These are phyloP conservation scores for Pisolithus thermaeus DNA, from an alignment of 1,284 basidiomycete species.

Conservation along the genomic window DNA sequence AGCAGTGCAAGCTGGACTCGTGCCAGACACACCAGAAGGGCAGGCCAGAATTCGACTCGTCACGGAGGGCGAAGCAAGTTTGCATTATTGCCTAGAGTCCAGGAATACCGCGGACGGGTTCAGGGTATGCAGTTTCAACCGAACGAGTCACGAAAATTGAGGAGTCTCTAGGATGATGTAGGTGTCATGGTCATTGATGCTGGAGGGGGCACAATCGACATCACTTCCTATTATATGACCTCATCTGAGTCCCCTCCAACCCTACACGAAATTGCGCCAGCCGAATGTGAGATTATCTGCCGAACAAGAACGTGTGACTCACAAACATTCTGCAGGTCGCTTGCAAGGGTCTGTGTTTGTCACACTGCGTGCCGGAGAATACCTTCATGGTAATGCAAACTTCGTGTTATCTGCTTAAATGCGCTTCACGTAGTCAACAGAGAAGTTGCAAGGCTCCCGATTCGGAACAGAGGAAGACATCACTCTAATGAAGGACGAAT, in stretches of 20 bases:
- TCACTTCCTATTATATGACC: slow-evolving; percentile 30
- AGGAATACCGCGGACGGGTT: slow-evolving; percentile 34
- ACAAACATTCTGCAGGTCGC: slow-evolving; percentile 19
- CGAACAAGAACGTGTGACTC: not conserved
- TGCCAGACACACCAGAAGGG: slow-evolving; percentile 30
- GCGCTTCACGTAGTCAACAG: slow-evolving; percentile 17
- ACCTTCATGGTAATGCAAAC: slow-evolving; percentile 23
- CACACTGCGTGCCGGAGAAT: slow-evolving; percentile 27
- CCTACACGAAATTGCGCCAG: slow-evolving; percentile 29
- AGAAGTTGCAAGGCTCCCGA: slow-evolving; percentile 28
- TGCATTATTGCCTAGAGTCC: slow-evolving; percentile 41
- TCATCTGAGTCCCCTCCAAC: slow-evolving; percentile 9
- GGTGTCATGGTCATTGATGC: slow-evolving; percentile 46
- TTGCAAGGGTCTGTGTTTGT: slow-evolving; percentile 33
- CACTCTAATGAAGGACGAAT: slow-evolving; percentile 31
- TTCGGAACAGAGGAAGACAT: slow-evolving; percentile 32
- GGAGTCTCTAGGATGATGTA: slow-evolving; percentile 20
- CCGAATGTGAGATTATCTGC: slow-evolving; percentile 23
- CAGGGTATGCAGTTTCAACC: slow-evolving; percentile 24
- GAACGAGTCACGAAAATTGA: not conserved
- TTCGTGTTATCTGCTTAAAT: not conserved
- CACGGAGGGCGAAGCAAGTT: slow-evolving; percentile 46
- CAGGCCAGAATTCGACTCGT: slow-evolving; percentile 39
- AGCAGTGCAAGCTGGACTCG: slow-evolving; percentile 30
- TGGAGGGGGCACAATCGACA: slow-evolving; percentile 44